Evolutionary conservation across 2,329 filamentous ascomycete genomes (phyloP).

Genomic region (Penicillium oxalicum): DNA sequence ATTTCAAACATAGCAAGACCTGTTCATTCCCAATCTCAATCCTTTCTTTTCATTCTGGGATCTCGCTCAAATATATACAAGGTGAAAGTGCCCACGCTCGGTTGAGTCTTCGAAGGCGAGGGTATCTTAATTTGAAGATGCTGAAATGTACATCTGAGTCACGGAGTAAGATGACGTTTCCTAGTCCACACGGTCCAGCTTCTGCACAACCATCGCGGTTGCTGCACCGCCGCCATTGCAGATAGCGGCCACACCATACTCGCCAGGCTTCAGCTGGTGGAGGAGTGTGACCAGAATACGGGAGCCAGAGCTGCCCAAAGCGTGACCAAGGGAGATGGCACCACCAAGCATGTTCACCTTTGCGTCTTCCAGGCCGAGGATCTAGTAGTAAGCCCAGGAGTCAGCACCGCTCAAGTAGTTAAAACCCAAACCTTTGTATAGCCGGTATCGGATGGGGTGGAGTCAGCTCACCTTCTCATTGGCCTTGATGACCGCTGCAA

Average conservation of each 20-base stretch:
- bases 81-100: not conserved
- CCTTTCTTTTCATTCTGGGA: not conserved
- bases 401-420: constrained; percentile 10
- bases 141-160: not conserved
- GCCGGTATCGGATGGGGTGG: not conserved
- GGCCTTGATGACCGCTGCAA: constrained; percentile 89
- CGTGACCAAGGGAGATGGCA: constrained; percentile 86
- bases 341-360: constrained; percentile 84
- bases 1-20: no score
- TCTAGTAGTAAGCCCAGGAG: constrained; percentile 42
- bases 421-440: not conserved
- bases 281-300: constrained; percentile 84
- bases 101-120: constrained; percentile 5
- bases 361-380: constrained; percentile 71
- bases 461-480: constrained; percentile 67
- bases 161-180: not conserved
- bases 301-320: constrained; percentile 86
- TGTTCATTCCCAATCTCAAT: no score
- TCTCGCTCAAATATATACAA: constrained; percentile 7
- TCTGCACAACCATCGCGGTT: constrained; percentile 85
- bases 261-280: constrained; percentile 83
- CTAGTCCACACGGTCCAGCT: constrained; percentile 53
- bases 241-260: constrained; percentile 93
- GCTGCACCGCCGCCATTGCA: constrained; percentile 95
- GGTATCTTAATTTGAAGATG: constrained; percentile 8